Conservation (phyloP, 176 grass and related monocot species). For the Ampelocalamus luodianensis region DNA sequence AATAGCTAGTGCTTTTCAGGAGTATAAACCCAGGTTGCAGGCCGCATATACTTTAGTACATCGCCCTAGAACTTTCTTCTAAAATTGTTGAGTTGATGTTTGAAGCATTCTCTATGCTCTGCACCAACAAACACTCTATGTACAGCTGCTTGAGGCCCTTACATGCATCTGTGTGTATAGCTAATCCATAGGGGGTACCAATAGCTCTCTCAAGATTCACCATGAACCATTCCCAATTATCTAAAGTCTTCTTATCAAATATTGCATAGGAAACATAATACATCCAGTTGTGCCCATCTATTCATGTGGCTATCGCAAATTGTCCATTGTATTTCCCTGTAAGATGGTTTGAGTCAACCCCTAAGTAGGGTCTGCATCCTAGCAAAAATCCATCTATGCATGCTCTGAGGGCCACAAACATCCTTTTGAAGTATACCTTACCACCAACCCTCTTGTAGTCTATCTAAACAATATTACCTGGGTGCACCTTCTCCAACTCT, state of each 20-base stretch:
- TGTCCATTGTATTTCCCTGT: neutral
- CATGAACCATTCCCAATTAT: neutral
- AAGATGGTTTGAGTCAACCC: neutral
- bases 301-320: neutral
- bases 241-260: neutral
- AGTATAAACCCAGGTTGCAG: too few relatives aligned
- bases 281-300: neutral
- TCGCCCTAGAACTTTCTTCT: too few relatives aligned
- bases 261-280: neutral
- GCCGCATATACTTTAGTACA: too few relatives aligned
- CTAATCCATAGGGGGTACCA: neutral
- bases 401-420: conserved; percentile 3
- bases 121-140: too few relatives aligned
- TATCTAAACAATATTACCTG: too few relatives aligned
- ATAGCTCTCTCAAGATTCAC: neutral
- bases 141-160: neutral
- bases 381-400: neutral
- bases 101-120: too few relatives aligned
- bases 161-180: conserved; percentile 3
- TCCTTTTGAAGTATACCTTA: too few relatives aligned
- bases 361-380: neutral
- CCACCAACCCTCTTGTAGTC: too few relatives aligned
- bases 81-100: too few relatives aligned
- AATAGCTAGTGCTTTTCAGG: too few relatives aligned
- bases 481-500: too few relatives aligned